Conservation (phyloP, 805 yeast species). For the Hanseniaspora guilliermondii region DNA sequence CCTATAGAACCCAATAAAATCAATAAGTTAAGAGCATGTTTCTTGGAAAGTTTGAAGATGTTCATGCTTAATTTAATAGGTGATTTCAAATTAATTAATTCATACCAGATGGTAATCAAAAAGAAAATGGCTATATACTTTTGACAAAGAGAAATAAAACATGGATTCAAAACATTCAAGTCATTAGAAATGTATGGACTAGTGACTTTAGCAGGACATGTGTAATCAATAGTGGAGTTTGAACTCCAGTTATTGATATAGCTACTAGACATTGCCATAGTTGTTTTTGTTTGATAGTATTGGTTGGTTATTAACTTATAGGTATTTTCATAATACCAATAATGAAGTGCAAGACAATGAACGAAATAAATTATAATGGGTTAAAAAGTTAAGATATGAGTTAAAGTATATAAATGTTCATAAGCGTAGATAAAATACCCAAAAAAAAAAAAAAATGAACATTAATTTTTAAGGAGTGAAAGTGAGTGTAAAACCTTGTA, state of each 20-base stretch:
- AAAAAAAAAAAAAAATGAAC: background rate
- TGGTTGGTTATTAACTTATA: too few relatives aligned
- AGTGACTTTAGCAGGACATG: background rate
- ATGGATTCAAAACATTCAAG: conserved; percentile 28
- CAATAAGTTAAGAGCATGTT: background rate
- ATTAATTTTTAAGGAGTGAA: background rate
- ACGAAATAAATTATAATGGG: too few relatives aligned
- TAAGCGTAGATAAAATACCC: too few relatives aligned
- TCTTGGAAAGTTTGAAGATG: background rate
- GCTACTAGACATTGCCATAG: background rate
- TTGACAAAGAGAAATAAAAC: conserved; percentile 23
- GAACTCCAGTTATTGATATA: background rate
- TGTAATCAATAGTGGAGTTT: background rate
- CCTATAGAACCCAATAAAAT: background rate
- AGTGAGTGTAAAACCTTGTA: background rate
- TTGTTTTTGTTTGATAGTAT: too few relatives aligned
- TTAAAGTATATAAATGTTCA: too few relatives aligned
- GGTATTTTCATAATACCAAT: too few relatives aligned
- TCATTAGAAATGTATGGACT: conserved; percentile 28
- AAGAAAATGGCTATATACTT: conserved; percentile 17
- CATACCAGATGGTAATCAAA: conserved; percentile 20
- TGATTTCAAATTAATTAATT: conserved; percentile 16
- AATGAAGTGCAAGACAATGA: too few relatives aligned
- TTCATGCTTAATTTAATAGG: conserved; percentile 17
- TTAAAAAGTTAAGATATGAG: background rate